Conservation (phyloP, 768 basidiomycete genomes). For the Boletus reticulatus region DNA sequence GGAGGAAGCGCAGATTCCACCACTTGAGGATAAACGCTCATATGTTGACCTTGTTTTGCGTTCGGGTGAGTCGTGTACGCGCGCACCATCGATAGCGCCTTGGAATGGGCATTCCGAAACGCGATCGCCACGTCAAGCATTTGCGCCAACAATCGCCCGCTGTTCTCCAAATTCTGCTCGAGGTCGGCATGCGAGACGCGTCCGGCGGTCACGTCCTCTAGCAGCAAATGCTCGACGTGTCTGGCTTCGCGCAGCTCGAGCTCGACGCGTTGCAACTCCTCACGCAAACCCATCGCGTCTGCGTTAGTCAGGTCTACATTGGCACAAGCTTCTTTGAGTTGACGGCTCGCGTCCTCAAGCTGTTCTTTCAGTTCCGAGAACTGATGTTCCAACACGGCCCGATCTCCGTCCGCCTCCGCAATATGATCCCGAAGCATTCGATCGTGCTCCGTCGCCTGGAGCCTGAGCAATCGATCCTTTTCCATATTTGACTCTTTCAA, state of each 20-base stretch:
- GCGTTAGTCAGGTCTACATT: conserved; percentile 64
- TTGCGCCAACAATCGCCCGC: conserved; percentile 72
- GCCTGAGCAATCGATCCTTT: conserved; percentile 73
- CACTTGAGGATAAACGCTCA: conserved; percentile 31
- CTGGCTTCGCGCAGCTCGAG: conserved; percentile 67
- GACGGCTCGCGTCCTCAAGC: conserved; percentile 57
- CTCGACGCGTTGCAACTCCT: conserved; percentile 71
- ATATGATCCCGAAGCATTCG: conserved; percentile 79
- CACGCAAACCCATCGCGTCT: conserved; percentile 65
- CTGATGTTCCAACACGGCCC: conserved; percentile 89
- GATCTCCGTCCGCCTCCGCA: conserved; percentile 90
- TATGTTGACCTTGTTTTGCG: conserved; percentile 42
- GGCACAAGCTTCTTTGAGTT: conserved; percentile 60
- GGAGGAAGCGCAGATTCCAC: conserved; percentile 51
- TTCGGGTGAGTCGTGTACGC: conserved; percentile 52
- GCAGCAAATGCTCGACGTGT: conserved; percentile 63
- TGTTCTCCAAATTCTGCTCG: conserved; percentile 65
- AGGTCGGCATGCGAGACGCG: conserved; percentile 64
- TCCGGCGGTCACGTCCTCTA: conserved; percentile 72
- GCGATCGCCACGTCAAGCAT: conserved; percentile 77
- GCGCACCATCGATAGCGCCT: conserved; percentile 63
- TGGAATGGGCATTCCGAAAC: conserved; percentile 75
- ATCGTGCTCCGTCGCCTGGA: conserved; percentile 70
- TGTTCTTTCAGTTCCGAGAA: conserved; percentile 68
- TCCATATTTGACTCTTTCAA: conserved; percentile 68